phyloP scores from a whole-genome alignment of 1,139 yeast genomes.

The Saccharomyces hybrid region DNA sequence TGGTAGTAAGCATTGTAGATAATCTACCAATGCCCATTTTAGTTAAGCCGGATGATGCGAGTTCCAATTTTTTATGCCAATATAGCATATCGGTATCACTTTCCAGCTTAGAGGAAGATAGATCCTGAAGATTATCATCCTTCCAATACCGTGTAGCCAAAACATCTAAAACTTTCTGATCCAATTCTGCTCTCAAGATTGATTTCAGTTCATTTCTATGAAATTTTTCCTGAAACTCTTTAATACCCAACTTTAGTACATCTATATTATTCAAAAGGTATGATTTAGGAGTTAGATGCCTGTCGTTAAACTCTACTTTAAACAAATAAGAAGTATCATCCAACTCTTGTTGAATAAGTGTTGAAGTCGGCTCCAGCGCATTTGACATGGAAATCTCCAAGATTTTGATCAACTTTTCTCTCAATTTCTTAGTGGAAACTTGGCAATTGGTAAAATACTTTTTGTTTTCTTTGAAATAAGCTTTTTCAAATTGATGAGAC shows the following conservation, averaged over 20 bases:
- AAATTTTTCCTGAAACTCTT: slow-evolving; percentile 76
- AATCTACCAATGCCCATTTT: slow-evolving; percentile 90
- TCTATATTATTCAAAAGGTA: slow-evolving; percentile 90
- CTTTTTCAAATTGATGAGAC: slow-evolving; percentile 60
- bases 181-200: slow-evolving; percentile 73
- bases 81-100: slow-evolving; percentile 54
- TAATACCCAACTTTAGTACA: slow-evolving; percentile 74
- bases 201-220: slow-evolving; percentile 78
- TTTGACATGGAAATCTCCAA: slow-evolving; percentile 88
- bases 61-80: slow-evolving; percentile 85
- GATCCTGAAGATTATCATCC: slow-evolving; percentile 33
- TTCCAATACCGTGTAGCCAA: slow-evolving; percentile 93
- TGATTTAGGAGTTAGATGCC: slow-evolving; percentile 87
- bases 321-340: slow-evolving; percentile 91
- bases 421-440: slow-evolving; percentile 69
- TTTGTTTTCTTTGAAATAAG: slow-evolving; percentile 53
- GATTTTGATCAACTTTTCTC: slow-evolving; percentile 75
- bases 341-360: slow-evolving; percentile 77
- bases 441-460: slow-evolving; percentile 56
- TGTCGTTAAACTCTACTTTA: slow-evolving; percentile 93
- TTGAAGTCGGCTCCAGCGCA: slow-evolving; percentile 80
- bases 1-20: slow-evolving; percentile 75
- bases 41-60: slow-evolving; percentile 75
- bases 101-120: slow-evolving; percentile 17
- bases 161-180: slow-evolving; percentile 79